Evolutionary conservation across 2,329 filamentous ascomycete genomes (phyloP), one percentile per base, ranked within the genome.

Genomic region (Geoglossum cookeanum): DNA sequence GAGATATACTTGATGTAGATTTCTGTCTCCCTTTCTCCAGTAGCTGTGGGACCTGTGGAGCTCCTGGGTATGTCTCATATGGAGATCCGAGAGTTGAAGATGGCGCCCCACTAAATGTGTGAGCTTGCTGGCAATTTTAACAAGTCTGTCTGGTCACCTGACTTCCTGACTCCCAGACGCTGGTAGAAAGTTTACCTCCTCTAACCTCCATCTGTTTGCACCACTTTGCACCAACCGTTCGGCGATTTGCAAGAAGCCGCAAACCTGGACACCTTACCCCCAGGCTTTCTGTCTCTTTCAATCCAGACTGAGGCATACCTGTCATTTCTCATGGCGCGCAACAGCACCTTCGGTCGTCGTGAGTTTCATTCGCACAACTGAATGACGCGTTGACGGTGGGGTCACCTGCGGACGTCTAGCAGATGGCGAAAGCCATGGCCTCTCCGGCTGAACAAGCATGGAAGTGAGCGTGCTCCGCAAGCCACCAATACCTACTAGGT

Each of bases 311-410:
- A 35, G 47, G 57, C 56, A 17, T 33, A 17, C n/a, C 32, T 44
- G 56, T 55, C 59, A 55, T 63, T 17, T 66, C 68, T 71, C 70
- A 78, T 80, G 77, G 77, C 78, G 77, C 69, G 72, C 72, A 71
- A 69, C 71, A 70, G 71, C 68, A 67, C 69, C 67, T 65, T 67
- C 69, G 68, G 67, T 68, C 68, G 69, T 70, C 65, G 69, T 68
- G 69, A 72, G 66, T 70, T 71, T 66, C 71, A 73, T 71, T 73
- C 73, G 71, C 72, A 72, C 68, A 77, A 78, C 70, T 81, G 78
- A 79, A 76, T 72, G 72, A 68, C 68, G 71, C 68, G 70, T 70
- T 68, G 72, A 74, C 74, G 73, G 73, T 74, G 72, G 73, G 71
- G 71, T 73, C 69, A 68, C 68, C 61, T 63, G 63, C 68, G 62